A percentile compares a stretch with the other conserved stretches of the same genome.
Evolutionary conservation across 2,329 filamentous ascomycete species (phyloP).

Genomic region (Fusarium phyllophilum): DNA sequence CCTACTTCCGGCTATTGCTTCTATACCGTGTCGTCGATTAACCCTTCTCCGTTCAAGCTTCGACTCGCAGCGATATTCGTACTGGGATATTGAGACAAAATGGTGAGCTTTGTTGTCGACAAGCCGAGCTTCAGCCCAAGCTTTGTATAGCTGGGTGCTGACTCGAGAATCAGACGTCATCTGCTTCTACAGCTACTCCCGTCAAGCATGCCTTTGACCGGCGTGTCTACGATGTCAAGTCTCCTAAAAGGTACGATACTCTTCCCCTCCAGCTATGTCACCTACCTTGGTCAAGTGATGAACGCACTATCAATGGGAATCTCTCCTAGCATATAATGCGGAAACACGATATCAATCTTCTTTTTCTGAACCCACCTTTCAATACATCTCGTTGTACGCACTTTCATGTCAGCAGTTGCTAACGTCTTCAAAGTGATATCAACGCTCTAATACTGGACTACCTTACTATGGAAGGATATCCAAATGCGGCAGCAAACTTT

Average conservation of each 20-base stretch:
- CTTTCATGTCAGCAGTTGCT: conserved; percentile 34
- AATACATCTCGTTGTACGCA: conserved; percentile 4
- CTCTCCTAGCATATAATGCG: conserved; percentile 97
- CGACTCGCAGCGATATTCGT: conserved; percentile 13
- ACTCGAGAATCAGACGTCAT: conserved; percentile 66
- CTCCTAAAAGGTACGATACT: conserved; percentile 84
- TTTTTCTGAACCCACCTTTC: conserved; percentile 64
- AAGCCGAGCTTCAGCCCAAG: conserved; percentile 16
- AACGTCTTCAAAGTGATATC: conserved; percentile 76
- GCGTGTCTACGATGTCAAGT: conserved; percentile 84
- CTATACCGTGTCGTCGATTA: conserved; percentile 10
- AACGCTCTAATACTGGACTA: conserved; percentile 97
- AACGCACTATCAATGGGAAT: conserved; percentile 99
- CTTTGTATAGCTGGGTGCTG: conserved; percentile 25
- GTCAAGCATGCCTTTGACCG: conserved; percentile 79
- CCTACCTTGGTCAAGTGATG: conserved; percentile 68
- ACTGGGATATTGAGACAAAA: conserved; percentile 25
- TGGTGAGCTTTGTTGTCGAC: conserved; percentile 37
- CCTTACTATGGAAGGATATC: conserved; percentile 94
- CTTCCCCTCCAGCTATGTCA: neutral
- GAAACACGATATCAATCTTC: conserved; percentile 79
- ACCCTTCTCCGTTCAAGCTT: conserved; percentile 24
- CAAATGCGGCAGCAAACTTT: conserved; percentile 91
- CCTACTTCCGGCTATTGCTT: conserved; percentile 36
- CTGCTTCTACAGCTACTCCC: conserved; percentile 77